These are phyloP conservation scores for Pichia sorboxylosa DNA, from an alignment of 1,139 yeast species.

Conservation along the genomic window DNA sequence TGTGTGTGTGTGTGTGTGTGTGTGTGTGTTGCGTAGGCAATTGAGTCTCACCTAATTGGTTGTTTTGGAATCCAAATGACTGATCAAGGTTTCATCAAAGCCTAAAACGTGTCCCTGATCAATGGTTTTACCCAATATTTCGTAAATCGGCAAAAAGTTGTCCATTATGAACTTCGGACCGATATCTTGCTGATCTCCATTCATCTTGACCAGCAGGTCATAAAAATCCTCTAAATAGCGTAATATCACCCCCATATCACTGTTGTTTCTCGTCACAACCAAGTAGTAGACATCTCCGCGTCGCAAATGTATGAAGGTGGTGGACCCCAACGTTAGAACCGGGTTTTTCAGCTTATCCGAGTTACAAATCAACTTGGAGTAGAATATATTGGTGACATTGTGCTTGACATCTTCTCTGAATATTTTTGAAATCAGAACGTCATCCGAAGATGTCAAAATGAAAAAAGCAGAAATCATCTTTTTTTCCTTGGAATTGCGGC, in stretches of 20 bases:
- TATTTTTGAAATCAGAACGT: slow-evolving; percentile 63
- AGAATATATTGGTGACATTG: slow-evolving; percentile 78
- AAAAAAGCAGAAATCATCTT: no score
- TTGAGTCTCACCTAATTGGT: background rate
- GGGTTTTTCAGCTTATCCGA: no score
- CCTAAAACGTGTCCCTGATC: slow-evolving; percentile 53
- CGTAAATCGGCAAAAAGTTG: slow-evolving; percentile 61
- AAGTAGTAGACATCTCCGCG: slow-evolving; percentile 68
- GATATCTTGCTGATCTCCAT: background rate
- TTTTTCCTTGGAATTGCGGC: no score
- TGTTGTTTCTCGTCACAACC: slow-evolving; percentile 79
- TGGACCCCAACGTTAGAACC: slow-evolving; percentile 80
- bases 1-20: no score
- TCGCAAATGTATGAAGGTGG: slow-evolving; percentile 74
- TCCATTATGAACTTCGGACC: slow-evolving; percentile 3
- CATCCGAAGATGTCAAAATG: no score
- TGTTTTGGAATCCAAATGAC: background rate
- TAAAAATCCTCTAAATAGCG: slow-evolving; percentile 16
- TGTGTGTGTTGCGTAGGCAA: no score
- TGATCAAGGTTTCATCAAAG: background rate
- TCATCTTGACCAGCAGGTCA: background rate
- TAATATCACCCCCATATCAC: slow-evolving; percentile 30
- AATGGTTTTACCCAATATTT: slow-evolving; percentile 62
- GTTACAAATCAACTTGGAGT: slow-evolving; percentile 38
- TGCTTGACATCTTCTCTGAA: slow-evolving; percentile 59